Evolutionary conservation across 495 filamentous ascomycete genomes (phyloP), one percentile per base, ranked within the genome.

Genomic region (Massariosphaeria phaeospora): DNA sequence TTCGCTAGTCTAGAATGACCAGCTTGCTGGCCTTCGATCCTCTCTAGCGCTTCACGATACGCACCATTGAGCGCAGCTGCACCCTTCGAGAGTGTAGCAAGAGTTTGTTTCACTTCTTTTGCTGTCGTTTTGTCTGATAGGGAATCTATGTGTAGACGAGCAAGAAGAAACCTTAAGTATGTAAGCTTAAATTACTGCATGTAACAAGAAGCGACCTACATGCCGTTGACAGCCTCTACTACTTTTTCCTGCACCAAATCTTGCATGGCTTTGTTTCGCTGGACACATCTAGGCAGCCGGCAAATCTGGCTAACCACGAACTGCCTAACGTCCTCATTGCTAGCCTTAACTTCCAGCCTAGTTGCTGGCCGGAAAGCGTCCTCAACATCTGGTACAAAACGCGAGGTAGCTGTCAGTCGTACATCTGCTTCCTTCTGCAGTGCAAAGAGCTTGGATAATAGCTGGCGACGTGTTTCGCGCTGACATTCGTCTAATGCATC

Each of bases 131-230:
- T 75, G 0, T 59, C 66, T 0, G 58, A 43, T 9, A 83, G 61
- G 3, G 72, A 72, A 21, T 75, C 69, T 15, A 78, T 55, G 57
- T 78, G 66, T 0, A 83, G 66, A 13, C 62, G 65, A 18, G 77
- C 76, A n/a, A 82, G 67, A 0, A 81, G 69, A 54, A 82, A 80
- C 73, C 77, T 74, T 18, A 12, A 0, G 75, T 9, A 82, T 66
- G 0, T 80, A 67, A 51, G 81, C 79, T 73, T 76, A 73, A 50
- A 10, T 8, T 4, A 39, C 7, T 25, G 23, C 41, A 21, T 25
- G 9, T 7, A 17, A 13, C 13, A 3, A 47, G 11, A 3, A 15
- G 33, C 7, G 33, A 25, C 35, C 15, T 50, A 61, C 57, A 61
- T 61, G 24, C 57, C 57, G 5, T 56, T 29, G 2, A 46, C 51